Evolutionary conservation across 306 rosid species (phyloP).

Genomic region (Citrullus colocynthis): DNA sequence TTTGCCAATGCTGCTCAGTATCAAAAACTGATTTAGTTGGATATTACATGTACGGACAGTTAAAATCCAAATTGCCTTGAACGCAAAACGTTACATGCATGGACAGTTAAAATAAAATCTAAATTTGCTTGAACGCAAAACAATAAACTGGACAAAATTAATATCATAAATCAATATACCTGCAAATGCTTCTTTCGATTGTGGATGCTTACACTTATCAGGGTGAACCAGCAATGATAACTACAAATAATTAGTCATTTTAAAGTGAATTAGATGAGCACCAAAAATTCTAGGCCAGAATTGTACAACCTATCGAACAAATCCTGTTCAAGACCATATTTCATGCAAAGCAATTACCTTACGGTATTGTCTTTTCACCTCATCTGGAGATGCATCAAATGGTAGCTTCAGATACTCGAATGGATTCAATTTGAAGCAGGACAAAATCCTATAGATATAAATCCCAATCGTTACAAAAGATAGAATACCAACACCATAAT

Average conservation of each 20-base stretch:
- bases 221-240: conserved; percentile 93
- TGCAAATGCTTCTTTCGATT: conserved; percentile 95
- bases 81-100: neutral
- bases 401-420: conserved; percentile 69
- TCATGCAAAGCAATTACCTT: conserved; percentile 42
- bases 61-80: neutral
- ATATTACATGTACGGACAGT: neutral
- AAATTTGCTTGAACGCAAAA: neutral
- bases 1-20: conserved; percentile 75
- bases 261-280: neutral
- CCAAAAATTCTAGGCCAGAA: neutral
- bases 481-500: conserved; percentile 14
- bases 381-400: conserved; percentile 61
- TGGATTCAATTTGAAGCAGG: conserved; percentile 90
- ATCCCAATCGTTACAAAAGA: neutral
- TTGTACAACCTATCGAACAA: too few relatives aligned
- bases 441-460: conserved; percentile 49
- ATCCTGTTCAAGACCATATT: neutral
- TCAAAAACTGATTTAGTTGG: conserved; percentile 13
- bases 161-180: conserved; percentile 30
- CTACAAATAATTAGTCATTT: conserved; percentile 25
- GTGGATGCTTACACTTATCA: conserved; percentile 97
- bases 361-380: conserved; percentile 81
- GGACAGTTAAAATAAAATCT: neutral
- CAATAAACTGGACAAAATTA: conserved; percentile 1